A percentile compares a stretch with the other conserved stretches of the same genome.
Evolutionary conservation across 2,329 filamentous ascomycete species (phyloP).

Genomic region (Sclerotinia spermophila): DNA sequence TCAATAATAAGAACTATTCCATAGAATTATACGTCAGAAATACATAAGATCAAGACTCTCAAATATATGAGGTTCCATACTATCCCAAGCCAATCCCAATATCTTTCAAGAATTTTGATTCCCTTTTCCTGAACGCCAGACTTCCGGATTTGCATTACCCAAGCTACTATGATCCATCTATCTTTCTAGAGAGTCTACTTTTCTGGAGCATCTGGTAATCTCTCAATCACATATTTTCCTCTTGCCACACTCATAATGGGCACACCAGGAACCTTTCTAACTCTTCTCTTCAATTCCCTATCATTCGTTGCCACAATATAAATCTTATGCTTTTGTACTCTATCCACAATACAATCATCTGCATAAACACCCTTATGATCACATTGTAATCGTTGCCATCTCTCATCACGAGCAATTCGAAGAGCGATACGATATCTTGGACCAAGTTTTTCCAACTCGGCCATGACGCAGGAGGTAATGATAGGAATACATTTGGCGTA

Average conservation of each 20-base stretch:
- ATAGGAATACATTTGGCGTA: slow-evolving; percentile 88
- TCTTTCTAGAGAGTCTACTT: slow-evolving; percentile 26
- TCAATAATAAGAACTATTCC: neutral
- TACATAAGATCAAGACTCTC: neutral
- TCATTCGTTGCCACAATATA: slow-evolving; percentile 78
- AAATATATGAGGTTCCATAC: neutral
- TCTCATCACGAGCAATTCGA: slow-evolving; percentile 80
- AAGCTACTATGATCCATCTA: neutral
- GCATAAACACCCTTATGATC: slow-evolving; percentile 87
- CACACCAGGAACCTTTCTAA: slow-evolving; percentile 66
- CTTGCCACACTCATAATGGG: slow-evolving; percentile 73
- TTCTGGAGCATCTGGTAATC: slow-evolving; percentile 79
- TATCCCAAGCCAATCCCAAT: neutral
- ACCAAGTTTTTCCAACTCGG: slow-evolving; percentile 84
- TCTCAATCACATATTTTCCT: slow-evolving; percentile 92
- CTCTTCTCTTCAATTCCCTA: slow-evolving; percentile 74
- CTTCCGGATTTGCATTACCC: slow-evolving; percentile 11
- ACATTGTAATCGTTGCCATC: slow-evolving; percentile 82
- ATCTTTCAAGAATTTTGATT: slow-evolving; percentile 1
- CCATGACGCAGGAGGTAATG: slow-evolving; percentile 79
- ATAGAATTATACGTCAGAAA: neutral
- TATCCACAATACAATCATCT: slow-evolving; percentile 79
- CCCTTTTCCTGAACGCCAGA: slow-evolving; percentile 14
- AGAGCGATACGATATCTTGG: slow-evolving; percentile 84
- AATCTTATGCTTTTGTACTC: slow-evolving; percentile 68